Percentiles rank a stretch among this genome's conserved stretches.
phyloP scores from a whole-genome alignment of 2,329 filamentous ascomycete genomes.

The Xylariaceae sp. region DNA sequence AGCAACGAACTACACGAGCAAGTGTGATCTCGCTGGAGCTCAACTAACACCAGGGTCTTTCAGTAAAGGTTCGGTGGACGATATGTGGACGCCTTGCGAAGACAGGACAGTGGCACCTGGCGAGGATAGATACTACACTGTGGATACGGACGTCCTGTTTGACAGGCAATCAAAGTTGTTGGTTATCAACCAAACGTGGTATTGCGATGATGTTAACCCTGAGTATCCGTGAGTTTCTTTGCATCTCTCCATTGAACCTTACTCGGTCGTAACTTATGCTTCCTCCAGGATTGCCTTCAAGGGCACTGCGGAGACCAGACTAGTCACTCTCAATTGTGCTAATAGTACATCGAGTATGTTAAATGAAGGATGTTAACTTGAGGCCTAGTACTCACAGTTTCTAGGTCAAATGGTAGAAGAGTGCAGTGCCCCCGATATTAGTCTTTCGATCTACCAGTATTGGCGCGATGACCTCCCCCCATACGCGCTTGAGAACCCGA shows the following conservation, averaged over 20 bases:
- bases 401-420: constrained; percentile 1
- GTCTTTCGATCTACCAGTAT: constrained; percentile 8
- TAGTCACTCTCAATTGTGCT: constrained; percentile 7
- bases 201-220: constrained; percentile 16
- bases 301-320: constrained; percentile 5
- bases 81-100: constrained; percentile 9
- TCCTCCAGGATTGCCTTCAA: constrained; percentile 13
- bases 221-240: constrained; percentile 13
- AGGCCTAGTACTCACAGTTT: background rate
- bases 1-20: constrained; percentile 11
- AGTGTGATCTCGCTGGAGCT: background rate
- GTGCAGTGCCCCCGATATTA: constrained; percentile 7
- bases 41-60: background rate
- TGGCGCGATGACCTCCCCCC: constrained; percentile 12
- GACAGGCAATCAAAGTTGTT: constrained; percentile 3
- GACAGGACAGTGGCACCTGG: background rate
- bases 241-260: too few relatives aligned
- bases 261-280: background rate
- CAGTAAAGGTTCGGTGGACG: background rate
- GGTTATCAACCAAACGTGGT: constrained; percentile 16
- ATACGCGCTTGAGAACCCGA: constrained; percentile 9
- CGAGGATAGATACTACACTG: constrained; percentile 8
- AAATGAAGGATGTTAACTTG: background rate
- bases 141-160: constrained; percentile 15
- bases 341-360: background rate